A percentile compares a stretch with the other conserved stretches of the same genome.
Conservation (phyloP, 2,329 filamentous ascomycete genomes). For the Venturia asperata region DNA sequence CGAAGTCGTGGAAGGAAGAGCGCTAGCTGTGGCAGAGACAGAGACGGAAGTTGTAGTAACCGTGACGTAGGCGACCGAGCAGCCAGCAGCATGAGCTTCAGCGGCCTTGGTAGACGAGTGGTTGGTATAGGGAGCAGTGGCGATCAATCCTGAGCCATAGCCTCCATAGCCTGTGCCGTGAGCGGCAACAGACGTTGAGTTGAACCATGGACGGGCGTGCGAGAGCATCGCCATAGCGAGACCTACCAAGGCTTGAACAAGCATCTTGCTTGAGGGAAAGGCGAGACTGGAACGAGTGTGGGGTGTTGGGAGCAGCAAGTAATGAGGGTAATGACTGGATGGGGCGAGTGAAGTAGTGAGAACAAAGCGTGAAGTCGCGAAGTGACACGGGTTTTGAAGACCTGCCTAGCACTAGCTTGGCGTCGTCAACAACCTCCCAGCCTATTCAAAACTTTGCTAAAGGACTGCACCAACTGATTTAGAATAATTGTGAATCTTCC, state of each 20-base stretch:
- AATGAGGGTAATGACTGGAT: constrained; percentile 7
- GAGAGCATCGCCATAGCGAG: not conserved
- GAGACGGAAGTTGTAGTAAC: not conserved
- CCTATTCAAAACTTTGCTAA: not conserved
- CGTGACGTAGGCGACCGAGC: constrained; percentile 14
- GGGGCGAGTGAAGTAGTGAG: not conserved
- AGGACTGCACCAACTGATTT: too few relatives aligned
- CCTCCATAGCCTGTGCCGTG: not conserved
- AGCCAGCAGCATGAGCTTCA: constrained; percentile 7
- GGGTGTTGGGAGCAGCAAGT: not conserved
- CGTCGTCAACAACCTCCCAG: not conserved
- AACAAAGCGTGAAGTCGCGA: not conserved
- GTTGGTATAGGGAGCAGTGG: constrained; percentile 1
- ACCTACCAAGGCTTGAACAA: not conserved
- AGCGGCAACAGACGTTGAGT: not conserved
- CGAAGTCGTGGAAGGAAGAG: not conserved
- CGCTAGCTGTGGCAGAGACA: not conserved
- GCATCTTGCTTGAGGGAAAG: not conserved
- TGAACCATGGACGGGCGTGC: not conserved
- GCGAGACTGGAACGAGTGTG: not conserved
- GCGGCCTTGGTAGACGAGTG: not conserved
- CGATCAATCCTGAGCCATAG: not conserved
- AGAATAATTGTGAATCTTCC: too few relatives aligned
- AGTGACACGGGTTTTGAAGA: not conserved
- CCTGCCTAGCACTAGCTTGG: not conserved